Conservation (phyloP, 2,329 filamentous ascomycete species). For the Xylaria sp. region DNA sequence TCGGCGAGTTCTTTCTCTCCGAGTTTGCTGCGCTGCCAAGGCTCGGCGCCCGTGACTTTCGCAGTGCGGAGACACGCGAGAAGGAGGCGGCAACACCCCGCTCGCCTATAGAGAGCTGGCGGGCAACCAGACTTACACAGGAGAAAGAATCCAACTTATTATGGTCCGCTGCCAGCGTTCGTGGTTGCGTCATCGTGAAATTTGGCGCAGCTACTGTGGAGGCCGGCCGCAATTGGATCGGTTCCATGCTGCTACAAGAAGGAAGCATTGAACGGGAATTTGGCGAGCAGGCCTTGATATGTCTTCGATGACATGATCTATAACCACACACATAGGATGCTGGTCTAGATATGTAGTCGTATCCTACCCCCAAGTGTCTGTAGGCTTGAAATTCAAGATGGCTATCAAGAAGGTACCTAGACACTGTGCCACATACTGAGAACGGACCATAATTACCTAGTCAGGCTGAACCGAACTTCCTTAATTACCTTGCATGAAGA, state of each 20-base stretch:
- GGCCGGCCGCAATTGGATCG: conserved; percentile 79
- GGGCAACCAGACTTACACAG: conserved; percentile 57
- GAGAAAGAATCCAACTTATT: conserved; percentile 68
- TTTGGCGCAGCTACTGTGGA: conserved; percentile 85
- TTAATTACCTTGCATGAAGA: background rate
- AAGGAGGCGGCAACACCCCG: conserved; percentile 47
- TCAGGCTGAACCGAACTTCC: no score
- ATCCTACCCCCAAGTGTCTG: no score
- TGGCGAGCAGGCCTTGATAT: conserved; percentile 81
- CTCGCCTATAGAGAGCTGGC: conserved; percentile 58
- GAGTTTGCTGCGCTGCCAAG: conserved; percentile 81
- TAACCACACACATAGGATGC: background rate
- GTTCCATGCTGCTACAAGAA: conserved; percentile 74
- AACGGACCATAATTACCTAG: no score
- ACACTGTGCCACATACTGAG: no score
- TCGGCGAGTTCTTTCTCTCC: conserved; percentile 76
- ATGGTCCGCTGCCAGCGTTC: conserved; percentile 81
- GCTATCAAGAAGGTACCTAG: no score
- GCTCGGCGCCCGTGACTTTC: conserved; percentile 82
- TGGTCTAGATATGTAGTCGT: background rate
- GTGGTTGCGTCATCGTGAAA: conserved; percentile 88
- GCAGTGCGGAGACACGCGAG: conserved; percentile 52
- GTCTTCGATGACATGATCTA: conserved; percentile 57
- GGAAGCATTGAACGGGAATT: conserved; percentile 74
- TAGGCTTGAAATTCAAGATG: no score